Evolutionary conservation across 371 early-diverging fungal genomes (phyloP).

Genomic region (Rhizopus arrhizus): DNA sequence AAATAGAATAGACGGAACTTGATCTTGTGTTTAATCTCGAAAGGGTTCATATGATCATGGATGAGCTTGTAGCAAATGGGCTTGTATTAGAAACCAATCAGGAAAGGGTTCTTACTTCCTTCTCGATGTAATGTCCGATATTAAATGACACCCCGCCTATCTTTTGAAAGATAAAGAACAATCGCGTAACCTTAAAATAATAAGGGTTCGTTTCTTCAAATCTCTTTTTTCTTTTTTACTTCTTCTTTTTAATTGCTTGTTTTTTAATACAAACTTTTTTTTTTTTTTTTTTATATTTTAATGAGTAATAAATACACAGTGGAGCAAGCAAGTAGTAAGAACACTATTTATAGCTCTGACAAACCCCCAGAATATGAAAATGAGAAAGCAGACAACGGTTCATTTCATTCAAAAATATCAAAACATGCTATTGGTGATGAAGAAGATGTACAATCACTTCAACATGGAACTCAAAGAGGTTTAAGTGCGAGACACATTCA

Average conservation of each 20-base stretch:
- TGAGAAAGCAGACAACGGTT: not conserved
- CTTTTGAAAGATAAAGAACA: not conserved
- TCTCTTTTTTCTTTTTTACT: constrained; percentile 11
- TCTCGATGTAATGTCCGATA: constrained; percentile 1
- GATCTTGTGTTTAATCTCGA: constrained; percentile 54
- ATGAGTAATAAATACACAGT: constrained; percentile 10
- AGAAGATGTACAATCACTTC: constrained; percentile 38
- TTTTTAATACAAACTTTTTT: not conserved
- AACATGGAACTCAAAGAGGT: constrained; percentile 48
- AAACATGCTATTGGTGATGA: constrained; percentile 9
- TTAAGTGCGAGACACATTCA: constrained; percentile 72
- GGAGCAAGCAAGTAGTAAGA: constrained; percentile 4
- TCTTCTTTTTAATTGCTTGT: not conserved
- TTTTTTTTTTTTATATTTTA: constrained; percentile 11
- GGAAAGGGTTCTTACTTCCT: constrained; percentile 27
- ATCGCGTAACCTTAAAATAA: not conserved
- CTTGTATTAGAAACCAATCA: constrained; percentile 43
- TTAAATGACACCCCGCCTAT: constrained; percentile 15
- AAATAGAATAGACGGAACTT: constrained; percentile 45
- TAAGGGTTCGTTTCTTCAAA: not conserved
- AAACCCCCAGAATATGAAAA: constrained; percentile 10
- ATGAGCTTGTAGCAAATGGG: constrained; percentile 53
- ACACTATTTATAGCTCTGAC: not conserved
- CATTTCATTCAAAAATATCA: constrained; percentile 11
- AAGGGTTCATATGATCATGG: constrained; percentile 53